These are phyloP conservation scores for Acanthamoeba lenticulata DNA, from an alignment of 208 protist genomes.

Conservation along the genomic window DNA sequence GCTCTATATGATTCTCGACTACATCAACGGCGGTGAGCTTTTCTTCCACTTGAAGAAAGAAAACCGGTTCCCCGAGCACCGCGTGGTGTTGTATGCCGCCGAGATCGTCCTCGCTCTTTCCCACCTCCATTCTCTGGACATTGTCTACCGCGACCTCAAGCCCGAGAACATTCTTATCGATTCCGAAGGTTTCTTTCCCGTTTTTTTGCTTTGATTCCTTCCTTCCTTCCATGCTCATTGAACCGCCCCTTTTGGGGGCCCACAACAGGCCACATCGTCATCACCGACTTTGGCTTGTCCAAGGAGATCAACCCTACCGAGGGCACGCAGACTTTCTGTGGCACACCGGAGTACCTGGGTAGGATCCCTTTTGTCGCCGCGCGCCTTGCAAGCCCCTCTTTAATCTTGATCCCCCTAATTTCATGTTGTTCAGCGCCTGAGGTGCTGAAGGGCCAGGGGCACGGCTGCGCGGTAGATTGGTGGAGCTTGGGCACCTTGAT, in stretches of 20 bases:
- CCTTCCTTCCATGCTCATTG: too few relatives aligned
- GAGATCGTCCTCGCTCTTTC: constrained; percentile 86
- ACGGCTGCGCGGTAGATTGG: constrained; percentile 89
- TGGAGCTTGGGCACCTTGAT: constrained; percentile 88
- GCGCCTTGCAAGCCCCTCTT: neutral
- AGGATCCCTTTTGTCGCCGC: neutral
- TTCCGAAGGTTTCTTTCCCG: constrained; percentile 39
- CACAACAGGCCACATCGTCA: constrained; percentile 80
- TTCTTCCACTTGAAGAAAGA: constrained; percentile 92
- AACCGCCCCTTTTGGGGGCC: too few relatives aligned
- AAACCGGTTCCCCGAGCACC: constrained; percentile 50
- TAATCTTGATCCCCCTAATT: neutral
- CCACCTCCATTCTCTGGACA: constrained; percentile 83
- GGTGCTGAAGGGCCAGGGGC: constrained; percentile 81
- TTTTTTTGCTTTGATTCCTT: neutral
- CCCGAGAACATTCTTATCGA: constrained; percentile 83
- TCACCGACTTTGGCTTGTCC: constrained; percentile 88
- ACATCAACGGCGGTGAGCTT: constrained; percentile 93
- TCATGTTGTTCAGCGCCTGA: constrained; percentile 73
- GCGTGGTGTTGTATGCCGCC: constrained; percentile 68
- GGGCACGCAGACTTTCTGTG: constrained; percentile 86
- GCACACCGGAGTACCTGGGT: constrained; percentile 87
- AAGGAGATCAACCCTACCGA: constrained; percentile 80
- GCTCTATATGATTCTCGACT: constrained; percentile 94
- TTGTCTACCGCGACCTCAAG: constrained; percentile 86